A percentile compares a stretch with the other conserved stretches of the same genome.
Conservation (phyloP, 768 basidiomycete genomes). For the Russula vinacea region DNA sequence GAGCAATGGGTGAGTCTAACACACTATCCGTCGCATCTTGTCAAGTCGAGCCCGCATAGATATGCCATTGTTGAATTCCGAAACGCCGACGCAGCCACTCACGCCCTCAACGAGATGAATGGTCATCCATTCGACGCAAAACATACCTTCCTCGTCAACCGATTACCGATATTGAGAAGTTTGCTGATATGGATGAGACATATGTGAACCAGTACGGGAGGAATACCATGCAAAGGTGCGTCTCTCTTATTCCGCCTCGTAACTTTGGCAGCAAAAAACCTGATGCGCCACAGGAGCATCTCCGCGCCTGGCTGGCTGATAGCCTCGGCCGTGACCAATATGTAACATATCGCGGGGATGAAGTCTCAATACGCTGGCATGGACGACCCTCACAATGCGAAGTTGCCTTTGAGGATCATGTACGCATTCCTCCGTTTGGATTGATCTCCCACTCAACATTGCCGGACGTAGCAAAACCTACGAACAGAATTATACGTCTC, state of each 20-base stretch:
- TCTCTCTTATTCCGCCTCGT: slow-evolving; percentile 4
- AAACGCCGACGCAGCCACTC: slow-evolving; percentile 63
- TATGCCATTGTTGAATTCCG: slow-evolving; percentile 81
- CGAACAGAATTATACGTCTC: slow-evolving; percentile 97
- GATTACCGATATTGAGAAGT: slow-evolving; percentile 89
- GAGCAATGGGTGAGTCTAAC: slow-evolving; percentile 80
- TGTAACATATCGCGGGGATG: slow-evolving; percentile 88
- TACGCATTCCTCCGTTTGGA: slow-evolving; percentile 39
- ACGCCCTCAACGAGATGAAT: slow-evolving; percentile 65
- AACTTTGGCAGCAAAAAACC: not conserved
- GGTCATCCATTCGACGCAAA: slow-evolving; percentile 83
- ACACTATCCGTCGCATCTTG: not conserved
- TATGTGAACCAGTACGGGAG: slow-evolving; percentile 71
- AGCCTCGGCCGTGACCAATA: slow-evolving; percentile 92
- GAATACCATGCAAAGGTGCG: slow-evolving; percentile 72
- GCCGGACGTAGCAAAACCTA: slow-evolving; percentile 47
- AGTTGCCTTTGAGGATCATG: slow-evolving; percentile 68
- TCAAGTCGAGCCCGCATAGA: slow-evolving; percentile 39
- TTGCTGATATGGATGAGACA: slow-evolving; percentile 69
- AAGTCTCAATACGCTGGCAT: slow-evolving; percentile 89
- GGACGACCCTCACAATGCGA: slow-evolving; percentile 87
- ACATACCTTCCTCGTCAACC: slow-evolving; percentile 81
- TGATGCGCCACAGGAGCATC: slow-evolving; percentile 67
- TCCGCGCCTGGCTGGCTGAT: slow-evolving; percentile 93
- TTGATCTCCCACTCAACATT: slow-evolving; percentile 10